Conservation (phyloP, 2,329 filamentous ascomycete species). For the Stagonosporopsis tanaceti region DNA sequence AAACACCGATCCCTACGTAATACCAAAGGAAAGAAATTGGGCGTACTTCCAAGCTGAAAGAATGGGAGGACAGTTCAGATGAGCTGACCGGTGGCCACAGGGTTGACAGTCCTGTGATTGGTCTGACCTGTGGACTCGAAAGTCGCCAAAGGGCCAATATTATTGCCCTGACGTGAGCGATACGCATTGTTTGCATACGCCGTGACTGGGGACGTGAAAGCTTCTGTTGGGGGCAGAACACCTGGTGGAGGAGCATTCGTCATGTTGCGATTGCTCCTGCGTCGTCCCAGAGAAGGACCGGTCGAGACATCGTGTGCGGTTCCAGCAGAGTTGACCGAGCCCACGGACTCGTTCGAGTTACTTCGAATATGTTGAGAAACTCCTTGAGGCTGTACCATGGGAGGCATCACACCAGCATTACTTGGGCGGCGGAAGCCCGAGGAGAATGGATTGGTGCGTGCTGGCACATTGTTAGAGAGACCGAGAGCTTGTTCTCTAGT, state of each 20-base stretch:
- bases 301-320: constrained; percentile 36
- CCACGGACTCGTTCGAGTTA: constrained; percentile 45
- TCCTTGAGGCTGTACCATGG: constrained; percentile 20
- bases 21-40: constrained; percentile 6
- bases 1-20: constrained; percentile 10
- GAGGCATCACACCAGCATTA: constrained; percentile 29
- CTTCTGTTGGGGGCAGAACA: constrained; percentile 33
- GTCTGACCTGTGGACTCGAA: constrained; percentile 41
- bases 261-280: constrained; percentile 49
- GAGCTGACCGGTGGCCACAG: constrained; percentile 45
- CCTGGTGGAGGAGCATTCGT: constrained; percentile 34
- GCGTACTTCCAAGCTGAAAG: not conserved
- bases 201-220: constrained; percentile 34
- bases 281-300: constrained; percentile 41
- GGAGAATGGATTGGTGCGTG: constrained; percentile 49
- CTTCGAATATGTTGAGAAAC: constrained; percentile 38
- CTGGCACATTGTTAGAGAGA: constrained; percentile 35
- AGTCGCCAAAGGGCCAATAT: constrained; percentile 25
- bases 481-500: constrained; percentile 44
- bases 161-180: constrained; percentile 35
- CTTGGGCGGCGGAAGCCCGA: constrained; percentile 40
- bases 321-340: constrained; percentile 40
- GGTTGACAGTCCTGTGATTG: constrained; percentile 37
- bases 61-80: constrained; percentile 29
- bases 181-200: constrained; percentile 42